phyloP scores from a whole-genome alignment of 768 basidiomycete genomes.

The Lactifluus pinguis region DNA sequence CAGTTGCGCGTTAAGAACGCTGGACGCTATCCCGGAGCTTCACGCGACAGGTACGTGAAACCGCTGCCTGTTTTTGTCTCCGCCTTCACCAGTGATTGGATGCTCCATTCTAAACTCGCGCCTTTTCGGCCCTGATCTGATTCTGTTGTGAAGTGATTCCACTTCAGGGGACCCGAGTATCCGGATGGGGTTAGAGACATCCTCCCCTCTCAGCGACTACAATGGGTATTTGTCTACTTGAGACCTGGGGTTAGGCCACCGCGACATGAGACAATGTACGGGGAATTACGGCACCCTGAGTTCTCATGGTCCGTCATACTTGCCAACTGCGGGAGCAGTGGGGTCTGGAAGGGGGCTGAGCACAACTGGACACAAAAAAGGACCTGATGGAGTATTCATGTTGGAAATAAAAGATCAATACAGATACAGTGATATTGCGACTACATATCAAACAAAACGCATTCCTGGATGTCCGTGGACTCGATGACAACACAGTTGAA shows the following conservation, averaged over 20 bases:
- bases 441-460: background rate
- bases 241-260: background rate
- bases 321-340: background rate
- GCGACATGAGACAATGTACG: background rate
- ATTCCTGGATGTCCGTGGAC: background rate
- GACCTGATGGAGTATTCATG: background rate
- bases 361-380: background rate
- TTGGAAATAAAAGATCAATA: slow-evolving; percentile 4
- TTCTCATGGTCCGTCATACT: background rate
- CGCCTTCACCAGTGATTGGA: background rate
- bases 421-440: slow-evolving; percentile 15
- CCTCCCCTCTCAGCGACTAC: background rate
- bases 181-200: background rate
- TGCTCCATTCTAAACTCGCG: background rate
- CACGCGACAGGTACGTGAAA: background rate
- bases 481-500: background rate
- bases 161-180: background rate
- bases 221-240: background rate
- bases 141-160: background rate
- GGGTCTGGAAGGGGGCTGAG: background rate
- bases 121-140: background rate
- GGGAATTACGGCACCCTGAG: background rate
- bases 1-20: background rate
- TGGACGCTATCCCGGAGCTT: background rate
- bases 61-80: background rate